These are phyloP conservation scores for Jasminum sambac DNA, from an alignment of 257 asterid species.

Conservation along the genomic window DNA sequence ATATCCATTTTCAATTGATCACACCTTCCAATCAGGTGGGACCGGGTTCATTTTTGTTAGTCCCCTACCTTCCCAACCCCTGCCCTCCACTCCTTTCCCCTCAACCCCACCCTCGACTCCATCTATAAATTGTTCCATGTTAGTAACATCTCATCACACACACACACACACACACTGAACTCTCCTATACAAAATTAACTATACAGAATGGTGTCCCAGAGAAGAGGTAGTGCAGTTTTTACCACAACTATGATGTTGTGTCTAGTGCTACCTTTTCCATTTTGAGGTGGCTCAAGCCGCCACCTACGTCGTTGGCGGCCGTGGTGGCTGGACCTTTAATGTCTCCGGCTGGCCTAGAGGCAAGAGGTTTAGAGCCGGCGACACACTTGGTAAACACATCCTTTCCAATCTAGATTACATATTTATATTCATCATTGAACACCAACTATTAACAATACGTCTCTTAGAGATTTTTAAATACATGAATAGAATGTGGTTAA, in stretches of 20 bases:
- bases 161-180: neutral
- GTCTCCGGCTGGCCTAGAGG: conserved; percentile 48
- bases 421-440: neutral
- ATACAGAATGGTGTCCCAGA: conserved; percentile 17
- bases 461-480: too few relatives aligned
- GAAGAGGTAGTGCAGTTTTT: conserved; percentile 40
- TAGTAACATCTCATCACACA: neutral
- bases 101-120: neutral
- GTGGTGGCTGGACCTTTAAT: conserved; percentile 55
- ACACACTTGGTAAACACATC: conserved; percentile 41
- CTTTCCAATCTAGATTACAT: neutral
- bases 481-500: too few relatives aligned
- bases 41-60: too few relatives aligned
- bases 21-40: too few relatives aligned
- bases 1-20: too few relatives aligned
- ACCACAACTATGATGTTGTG: conserved; percentile 26
- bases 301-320: conserved; percentile 41
- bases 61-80: too few relatives aligned
- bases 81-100: neutral
- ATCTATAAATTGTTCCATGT: neutral
- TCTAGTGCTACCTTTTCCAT: conserved; percentile 24
- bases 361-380: conserved; percentile 56
- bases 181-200: conserved; percentile 3
- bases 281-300: conserved; percentile 34
- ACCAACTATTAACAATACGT: too few relatives aligned